Percentiles rank a stretch among this genome's conserved stretches.
Evolutionary conservation across 1,284 basidiomycete species (phyloP).

Genomic region (Malassezia dermatis): DNA sequence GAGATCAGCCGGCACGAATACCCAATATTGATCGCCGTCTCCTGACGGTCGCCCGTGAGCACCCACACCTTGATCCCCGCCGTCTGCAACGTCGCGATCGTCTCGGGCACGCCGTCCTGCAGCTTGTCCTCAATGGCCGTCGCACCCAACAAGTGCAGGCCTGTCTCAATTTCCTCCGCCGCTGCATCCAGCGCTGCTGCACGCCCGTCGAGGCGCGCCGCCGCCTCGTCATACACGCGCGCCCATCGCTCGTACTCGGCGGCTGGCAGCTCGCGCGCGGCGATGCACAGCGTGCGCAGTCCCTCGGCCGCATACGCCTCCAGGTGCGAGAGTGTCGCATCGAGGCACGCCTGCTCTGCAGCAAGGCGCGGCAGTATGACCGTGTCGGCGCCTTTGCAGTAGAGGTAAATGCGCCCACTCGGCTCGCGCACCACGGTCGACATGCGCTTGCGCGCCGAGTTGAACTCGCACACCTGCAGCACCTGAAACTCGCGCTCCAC

Average conservation of each 20-base stretch:
- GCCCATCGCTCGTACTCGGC: conserved; percentile 85
- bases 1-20: conserved; percentile 92
- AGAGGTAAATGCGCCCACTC: conserved; percentile 83
- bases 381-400: conserved; percentile 94
- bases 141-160: conserved; percentile 81
- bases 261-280: conserved; percentile 79
- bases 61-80: conserved; percentile 99
- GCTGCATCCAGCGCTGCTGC: conserved; percentile 87
- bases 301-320: conserved; percentile 79
- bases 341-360: conserved; percentile 62
- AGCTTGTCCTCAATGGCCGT: conserved; percentile 98
- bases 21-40: conserved; percentile 98
- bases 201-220: conserved; percentile 79
- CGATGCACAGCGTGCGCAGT: conserved; percentile 87
- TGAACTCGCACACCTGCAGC: conserved; percentile 96
- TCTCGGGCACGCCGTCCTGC: conserved; percentile 95
- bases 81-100: conserved; percentile 92
- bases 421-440: conserved; percentile 80
- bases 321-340: conserved; percentile 76
- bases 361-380: conserved; percentile 55
- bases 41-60: conserved; percentile 90
- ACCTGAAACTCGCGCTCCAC: conserved; percentile 71
- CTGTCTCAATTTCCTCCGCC: conserved; percentile 89
- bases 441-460: conserved; percentile 94
- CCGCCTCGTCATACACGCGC: conserved; percentile 76